These are phyloP conservation scores for Aspergillus coremiiformis DNA, from an alignment of 495 filamentous ascomycete genomes.

Conservation along the genomic window DNA sequence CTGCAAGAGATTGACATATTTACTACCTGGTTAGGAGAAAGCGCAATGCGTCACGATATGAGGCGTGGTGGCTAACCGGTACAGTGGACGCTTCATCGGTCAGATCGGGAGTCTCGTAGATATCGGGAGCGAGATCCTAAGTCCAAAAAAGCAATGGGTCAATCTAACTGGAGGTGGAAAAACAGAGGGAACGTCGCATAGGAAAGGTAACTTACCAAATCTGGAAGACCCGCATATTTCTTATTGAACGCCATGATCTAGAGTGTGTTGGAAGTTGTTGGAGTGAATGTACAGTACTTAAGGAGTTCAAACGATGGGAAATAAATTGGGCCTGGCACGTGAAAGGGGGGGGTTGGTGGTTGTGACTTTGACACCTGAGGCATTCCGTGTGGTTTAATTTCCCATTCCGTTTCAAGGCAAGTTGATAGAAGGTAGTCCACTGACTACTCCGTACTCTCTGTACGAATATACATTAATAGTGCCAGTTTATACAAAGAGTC, in stretches of 20 bases:
- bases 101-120: constrained; percentile 91
- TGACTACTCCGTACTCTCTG: too few relatives aligned
- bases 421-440: too few relatives aligned
- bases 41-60: background rate
- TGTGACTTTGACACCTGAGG: background rate
- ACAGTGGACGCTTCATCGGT: constrained; percentile 81
- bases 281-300: too few relatives aligned
- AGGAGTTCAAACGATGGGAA: too few relatives aligned
- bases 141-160: constrained; percentile 10
- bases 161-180: background rate
- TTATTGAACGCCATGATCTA: constrained; percentile 43
- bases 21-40: background rate
- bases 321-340: background rate
- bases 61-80: constrained; percentile 43
- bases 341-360: background rate
- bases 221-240: constrained; percentile 82
- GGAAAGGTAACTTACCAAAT: constrained; percentile 53
- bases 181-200: too few relatives aligned
- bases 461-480: too few relatives aligned
- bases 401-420: too few relatives aligned
- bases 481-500: too few relatives aligned
- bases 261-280: too few relatives aligned
- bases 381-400: too few relatives aligned
- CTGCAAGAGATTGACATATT: constrained; percentile 24
- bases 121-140: constrained; percentile 83